These are phyloP conservation scores for Chalaropsis ovoidea DNA, from an alignment of 2,329 filamentous ascomycete genomes.

Conservation along the genomic window DNA sequence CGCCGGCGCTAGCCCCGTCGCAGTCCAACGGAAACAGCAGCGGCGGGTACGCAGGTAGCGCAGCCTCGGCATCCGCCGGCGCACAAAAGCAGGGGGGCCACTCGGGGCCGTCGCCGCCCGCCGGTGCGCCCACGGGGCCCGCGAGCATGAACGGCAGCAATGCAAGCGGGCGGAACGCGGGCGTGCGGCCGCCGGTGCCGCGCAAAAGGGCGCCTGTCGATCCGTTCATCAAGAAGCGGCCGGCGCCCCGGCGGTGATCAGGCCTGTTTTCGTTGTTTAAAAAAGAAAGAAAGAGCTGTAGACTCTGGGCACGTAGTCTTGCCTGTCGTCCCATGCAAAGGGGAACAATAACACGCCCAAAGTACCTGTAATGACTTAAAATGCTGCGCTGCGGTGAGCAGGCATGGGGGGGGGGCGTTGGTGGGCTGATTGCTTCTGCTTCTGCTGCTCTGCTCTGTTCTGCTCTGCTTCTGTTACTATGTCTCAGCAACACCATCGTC, in stretches of 20 bases:
- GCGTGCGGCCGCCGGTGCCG: conserved; percentile 25
- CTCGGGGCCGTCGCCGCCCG: conserved; percentile 25
- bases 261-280: not conserved
- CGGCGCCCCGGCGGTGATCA: conserved; percentile 23
- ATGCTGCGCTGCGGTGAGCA: too few relatives aligned
- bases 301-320: conserved; percentile 4
- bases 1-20: conserved; percentile 30
- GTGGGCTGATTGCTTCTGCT: too few relatives aligned
- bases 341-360: too few relatives aligned
- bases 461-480: too few relatives aligned
- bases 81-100: conserved; percentile 1
- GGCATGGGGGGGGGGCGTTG: too few relatives aligned
- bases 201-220: conserved; percentile 38
- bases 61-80: not conserved
- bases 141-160: not conserved
- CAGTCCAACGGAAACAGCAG: conserved; percentile 22
- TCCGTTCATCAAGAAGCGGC: conserved; percentile 38
- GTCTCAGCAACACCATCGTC: too few relatives aligned
- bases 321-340: too few relatives aligned
- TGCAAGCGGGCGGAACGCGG: not conserved
- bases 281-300: not conserved
- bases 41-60: not conserved
- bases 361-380: too few relatives aligned
- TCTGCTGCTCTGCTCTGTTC: too few relatives aligned
- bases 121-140: conserved; percentile 26